Evolutionary conservation across 2,329 filamentous ascomycete species (phyloP).

Genomic region (Cucurbitaria berberidis): DNA sequence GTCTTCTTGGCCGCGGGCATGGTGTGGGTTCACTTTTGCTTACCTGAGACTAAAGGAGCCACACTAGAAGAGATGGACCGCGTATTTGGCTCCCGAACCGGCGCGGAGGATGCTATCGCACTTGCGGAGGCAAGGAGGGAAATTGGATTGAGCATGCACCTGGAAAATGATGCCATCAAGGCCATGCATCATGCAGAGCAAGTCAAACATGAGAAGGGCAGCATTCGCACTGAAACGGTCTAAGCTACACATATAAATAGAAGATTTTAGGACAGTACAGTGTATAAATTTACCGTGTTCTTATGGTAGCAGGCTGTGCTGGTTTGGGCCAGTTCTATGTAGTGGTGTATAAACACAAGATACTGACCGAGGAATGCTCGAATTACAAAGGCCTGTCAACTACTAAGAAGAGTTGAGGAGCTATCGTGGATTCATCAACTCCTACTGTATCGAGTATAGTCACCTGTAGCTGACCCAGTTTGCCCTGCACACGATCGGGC

Average conservation of each 20-base stretch:
- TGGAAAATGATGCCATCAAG: constrained; percentile 31
- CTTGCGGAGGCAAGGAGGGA: constrained; percentile 33
- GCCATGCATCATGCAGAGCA: constrained; percentile 24
- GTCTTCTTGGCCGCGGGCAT: constrained; percentile 32
- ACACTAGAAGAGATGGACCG: constrained; percentile 40
- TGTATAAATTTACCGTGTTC: too few species aligned
- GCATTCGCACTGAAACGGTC: constrained; percentile 23
- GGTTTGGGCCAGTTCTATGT: too few species aligned
- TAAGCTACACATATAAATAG: constrained; percentile 10
- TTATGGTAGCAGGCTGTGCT: too few species aligned
- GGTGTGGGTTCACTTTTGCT: constrained; percentile 29
- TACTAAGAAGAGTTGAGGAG: too few species aligned
- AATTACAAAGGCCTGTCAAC: too few species aligned
- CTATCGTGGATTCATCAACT: too few species aligned
- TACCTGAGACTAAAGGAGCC: constrained; percentile 38
- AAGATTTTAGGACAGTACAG: too few species aligned
- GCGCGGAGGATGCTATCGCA: constrained; percentile 36
- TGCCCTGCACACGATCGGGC: too few species aligned
- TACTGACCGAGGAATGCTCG: too few species aligned
- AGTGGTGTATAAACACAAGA: too few species aligned
- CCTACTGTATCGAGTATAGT: too few species aligned
- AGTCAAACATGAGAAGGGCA: constrained; percentile 17
- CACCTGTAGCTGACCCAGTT: too few species aligned
- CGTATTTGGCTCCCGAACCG: constrained; percentile 33
- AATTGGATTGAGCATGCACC: constrained; percentile 30